phyloP scores from a whole-genome alignment of 768 basidiomycete species.

The Tricholoma sp. region DNA sequence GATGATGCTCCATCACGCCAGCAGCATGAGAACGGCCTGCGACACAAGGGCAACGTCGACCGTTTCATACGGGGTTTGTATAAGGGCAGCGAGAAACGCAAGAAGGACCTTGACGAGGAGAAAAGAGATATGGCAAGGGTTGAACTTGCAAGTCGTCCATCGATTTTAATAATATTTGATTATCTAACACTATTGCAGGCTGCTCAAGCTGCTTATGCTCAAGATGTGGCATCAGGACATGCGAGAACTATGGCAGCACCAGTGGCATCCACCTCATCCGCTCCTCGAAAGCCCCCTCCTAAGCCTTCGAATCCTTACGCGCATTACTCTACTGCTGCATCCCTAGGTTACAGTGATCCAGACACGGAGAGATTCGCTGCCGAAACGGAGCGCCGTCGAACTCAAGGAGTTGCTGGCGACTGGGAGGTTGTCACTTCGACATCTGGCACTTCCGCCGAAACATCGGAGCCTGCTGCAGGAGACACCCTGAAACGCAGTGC shows the following conservation, averaged over 20 bases:
- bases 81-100: slow-evolving; percentile 86
- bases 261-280: slow-evolving; percentile 27
- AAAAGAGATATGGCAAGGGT: slow-evolving; percentile 81
- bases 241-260: slow-evolving; percentile 36
- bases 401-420: slow-evolving; percentile 68
- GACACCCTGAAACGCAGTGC: slow-evolving; percentile 32
- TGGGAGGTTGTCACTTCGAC: slow-evolving; percentile 60
- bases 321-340: slow-evolving; percentile 86
- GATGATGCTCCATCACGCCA: slow-evolving; percentile 91
- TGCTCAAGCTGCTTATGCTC: slow-evolving; percentile 73
- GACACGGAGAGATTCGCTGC: slow-evolving; percentile 62
- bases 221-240: slow-evolving; percentile 68
- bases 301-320: slow-evolving; percentile 64
- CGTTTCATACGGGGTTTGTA: slow-evolving; percentile 89
- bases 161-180: neutral
- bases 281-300: slow-evolving; percentile 35
- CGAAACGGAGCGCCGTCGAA: slow-evolving; percentile 52
- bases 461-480: slow-evolving; percentile 16
- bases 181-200: slow-evolving; percentile 40
- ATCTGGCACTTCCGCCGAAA: slow-evolving; percentile 19
- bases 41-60: slow-evolving; percentile 93
- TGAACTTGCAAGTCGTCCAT: slow-evolving; percentile 35
- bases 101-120: slow-evolving; percentile 82
- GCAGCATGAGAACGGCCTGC: slow-evolving; percentile 89
- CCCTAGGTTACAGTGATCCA: slow-evolving; percentile 75